phyloP scores from a whole-genome alignment of 2,329 filamentous ascomycete genomes.

The Fusarium sp. region DNA sequence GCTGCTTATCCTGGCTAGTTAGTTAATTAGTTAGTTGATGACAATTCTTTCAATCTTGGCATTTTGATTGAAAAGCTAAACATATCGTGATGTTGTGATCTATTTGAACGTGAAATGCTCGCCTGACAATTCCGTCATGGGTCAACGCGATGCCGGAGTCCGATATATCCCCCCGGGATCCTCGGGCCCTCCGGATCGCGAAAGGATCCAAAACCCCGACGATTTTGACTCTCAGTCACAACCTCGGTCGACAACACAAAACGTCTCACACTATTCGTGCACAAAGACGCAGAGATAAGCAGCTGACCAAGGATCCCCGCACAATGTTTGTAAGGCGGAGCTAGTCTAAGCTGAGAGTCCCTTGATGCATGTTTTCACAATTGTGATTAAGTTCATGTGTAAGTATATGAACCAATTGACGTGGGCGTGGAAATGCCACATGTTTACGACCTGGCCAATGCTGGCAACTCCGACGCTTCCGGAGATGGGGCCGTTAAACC shows the following conservation, averaged over 20 bases:
- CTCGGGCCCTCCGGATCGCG: constrained; percentile 4
- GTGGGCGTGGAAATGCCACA: constrained; percentile 5
- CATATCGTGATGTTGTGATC: neutral
- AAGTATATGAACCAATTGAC: neutral
- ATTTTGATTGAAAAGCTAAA: neutral
- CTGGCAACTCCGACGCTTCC: constrained; percentile 26
- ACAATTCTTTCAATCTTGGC: neutral
- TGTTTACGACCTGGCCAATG: constrained; percentile 18
- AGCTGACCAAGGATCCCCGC: constrained; percentile 18
- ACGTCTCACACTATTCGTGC: neutral
- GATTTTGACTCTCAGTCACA: neutral
- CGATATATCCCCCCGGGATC: neutral
- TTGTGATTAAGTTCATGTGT: neutral
- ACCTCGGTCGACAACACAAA: neutral
- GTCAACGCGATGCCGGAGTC: neutral
- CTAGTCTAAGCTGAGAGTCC: constrained; percentile 2
- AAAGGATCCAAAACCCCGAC: constrained; percentile 1
- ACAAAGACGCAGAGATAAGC: constrained; percentile 6
- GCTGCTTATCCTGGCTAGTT: neutral
- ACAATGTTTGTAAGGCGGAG: constrained; percentile 13
- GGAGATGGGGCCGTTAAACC: neutral
- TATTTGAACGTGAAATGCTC: neutral
- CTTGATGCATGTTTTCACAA: neutral
- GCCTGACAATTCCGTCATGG: neutral
- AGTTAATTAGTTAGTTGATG: neutral